Evolutionary conservation across 768 basidiomycete genomes (phyloP), one percentile per base, ranked within the genome.

Genomic region (Auriscalpium microsporum): DNA sequence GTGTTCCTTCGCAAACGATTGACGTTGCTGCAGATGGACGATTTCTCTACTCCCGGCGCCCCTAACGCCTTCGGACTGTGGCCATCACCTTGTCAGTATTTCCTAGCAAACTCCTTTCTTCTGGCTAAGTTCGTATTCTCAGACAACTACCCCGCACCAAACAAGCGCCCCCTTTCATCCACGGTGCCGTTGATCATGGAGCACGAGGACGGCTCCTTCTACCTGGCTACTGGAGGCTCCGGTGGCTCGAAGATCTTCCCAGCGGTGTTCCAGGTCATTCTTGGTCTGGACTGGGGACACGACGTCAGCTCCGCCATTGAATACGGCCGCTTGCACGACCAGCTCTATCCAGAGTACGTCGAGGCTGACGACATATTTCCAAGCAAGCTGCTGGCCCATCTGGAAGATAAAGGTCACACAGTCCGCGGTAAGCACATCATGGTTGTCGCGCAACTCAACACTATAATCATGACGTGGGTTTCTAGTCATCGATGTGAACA

Each of bases 141-240:
- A 92, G 90, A 83, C 71, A 96, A 97, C 68, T 94, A 90, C 62
- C 93, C 94, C 7, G 84, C 82, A 59, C 78, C 90, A 2, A 82
- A 87, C 8, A 98, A 97, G 69, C 85, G 93, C 3, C 91, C 94
- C 0, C 69, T 98, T 21, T 96, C 94, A 0, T 96, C 94, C 1
- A 96, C 78, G 0, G 68, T 76, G 2, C 87, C 95, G 0, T 81
- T 82, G 0, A 92, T 98, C 58, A 67, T 97, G 10, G 91, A 96
- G 64, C 63, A 89, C 58, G 66, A 70, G 0, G 79, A 93, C 60
- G 90, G 90, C 7, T 78, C 84, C 0, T 80, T 94, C 58, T 83
- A 81, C 64, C 71, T 85, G 13, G 81, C 83, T 1, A 64, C 92
- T 40, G 95, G 95, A 46, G 95, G 86, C 13, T 84, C 92, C 0